A percentile compares a stretch with the other conserved stretches of the same genome.
Conservation (phyloP, 2,329 filamentous ascomycete genomes). For the Chaetomiaceae sp. region DNA sequence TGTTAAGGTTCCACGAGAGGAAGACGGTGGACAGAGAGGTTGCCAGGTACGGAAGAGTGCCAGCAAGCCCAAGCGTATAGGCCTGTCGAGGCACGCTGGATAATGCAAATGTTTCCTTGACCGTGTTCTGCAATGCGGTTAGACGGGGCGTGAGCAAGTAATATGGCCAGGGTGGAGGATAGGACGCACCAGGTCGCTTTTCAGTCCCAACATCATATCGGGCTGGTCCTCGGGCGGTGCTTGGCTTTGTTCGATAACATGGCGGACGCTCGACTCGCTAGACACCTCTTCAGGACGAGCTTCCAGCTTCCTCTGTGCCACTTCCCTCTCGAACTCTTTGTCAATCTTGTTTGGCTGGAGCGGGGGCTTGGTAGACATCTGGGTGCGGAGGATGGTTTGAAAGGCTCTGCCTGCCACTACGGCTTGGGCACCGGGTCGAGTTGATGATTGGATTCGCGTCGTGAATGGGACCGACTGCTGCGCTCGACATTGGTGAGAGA, state of each 20-base stretch:
- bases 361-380: conserved; percentile 25
- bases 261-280: conserved; percentile 49
- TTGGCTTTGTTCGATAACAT: conserved; percentile 41
- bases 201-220: conserved; percentile 34
- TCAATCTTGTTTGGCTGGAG: conserved; percentile 42
- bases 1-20: conserved; percentile 77
- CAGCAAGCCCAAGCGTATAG: conserved; percentile 65
- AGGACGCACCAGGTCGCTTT: conserved; percentile 53
- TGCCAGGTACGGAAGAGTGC: conserved; percentile 77
- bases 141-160: no score
- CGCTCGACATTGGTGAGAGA: no score
- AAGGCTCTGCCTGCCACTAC: neutral
- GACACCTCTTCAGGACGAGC: conserved; percentile 58
- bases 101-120: conserved; percentile 66
- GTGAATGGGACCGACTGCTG: neutral
- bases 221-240: conserved; percentile 16
- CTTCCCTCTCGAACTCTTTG: conserved; percentile 49
- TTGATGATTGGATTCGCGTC: neutral
- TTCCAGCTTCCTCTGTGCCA: conserved; percentile 52
- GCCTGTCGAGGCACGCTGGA: conserved; percentile 61
- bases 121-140: conserved; percentile 59
- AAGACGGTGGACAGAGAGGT: conserved; percentile 80
- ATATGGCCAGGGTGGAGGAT: no score
- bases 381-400: conserved; percentile 7
- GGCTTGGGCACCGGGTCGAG: neutral